Evolutionary conservation across 2,329 filamentous ascomycete species (phyloP).

Genomic region (Cladosporium sphaerospermum): DNA sequence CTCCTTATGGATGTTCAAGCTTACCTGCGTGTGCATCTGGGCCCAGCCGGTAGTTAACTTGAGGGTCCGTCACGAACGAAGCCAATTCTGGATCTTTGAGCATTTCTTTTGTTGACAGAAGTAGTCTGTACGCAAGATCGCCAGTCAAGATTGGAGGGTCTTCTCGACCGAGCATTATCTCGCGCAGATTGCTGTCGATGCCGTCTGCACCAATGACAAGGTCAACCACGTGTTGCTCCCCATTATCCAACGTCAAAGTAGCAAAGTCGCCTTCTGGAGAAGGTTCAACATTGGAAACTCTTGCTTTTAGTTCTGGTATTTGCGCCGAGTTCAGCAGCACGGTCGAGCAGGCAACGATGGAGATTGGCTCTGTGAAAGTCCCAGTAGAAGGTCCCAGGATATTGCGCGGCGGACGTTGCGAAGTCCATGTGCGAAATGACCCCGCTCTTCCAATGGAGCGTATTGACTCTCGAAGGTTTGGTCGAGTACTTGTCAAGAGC

Average conservation of each 20-base stretch:
- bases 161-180: slow-evolving; percentile 38
- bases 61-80: slow-evolving; percentile 41
- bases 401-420: slow-evolving; percentile 23
- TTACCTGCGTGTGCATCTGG: slow-evolving; percentile 45
- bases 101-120: slow-evolving; percentile 43
- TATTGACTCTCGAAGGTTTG: slow-evolving; percentile 40
- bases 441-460: slow-evolving; percentile 50
- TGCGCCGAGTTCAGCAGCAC: slow-evolving; percentile 45
- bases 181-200: slow-evolving; percentile 38
- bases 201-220: slow-evolving; percentile 46
- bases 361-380: slow-evolving; percentile 52
- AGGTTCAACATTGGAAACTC: slow-evolving; percentile 37
- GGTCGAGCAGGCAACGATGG: slow-evolving; percentile 42
- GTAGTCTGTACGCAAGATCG: slow-evolving; percentile 46
- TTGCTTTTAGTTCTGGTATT: slow-evolving; percentile 38
- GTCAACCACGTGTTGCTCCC: slow-evolving; percentile 34
- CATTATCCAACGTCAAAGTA: slow-evolving; percentile 37
- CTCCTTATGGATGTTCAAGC: not conserved
- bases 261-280: slow-evolving; percentile 15
- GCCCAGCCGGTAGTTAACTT: slow-evolving; percentile 49
- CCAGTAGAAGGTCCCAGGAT: slow-evolving; percentile 41
- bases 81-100: slow-evolving; percentile 42
- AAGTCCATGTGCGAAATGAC: slow-evolving; percentile 45
- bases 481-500: slow-evolving; percentile 37
- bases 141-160: slow-evolving; percentile 46